phyloP scores from a whole-genome alignment of 1,284 basidiomycete genomes.

The Malassezia globosa region DNA sequence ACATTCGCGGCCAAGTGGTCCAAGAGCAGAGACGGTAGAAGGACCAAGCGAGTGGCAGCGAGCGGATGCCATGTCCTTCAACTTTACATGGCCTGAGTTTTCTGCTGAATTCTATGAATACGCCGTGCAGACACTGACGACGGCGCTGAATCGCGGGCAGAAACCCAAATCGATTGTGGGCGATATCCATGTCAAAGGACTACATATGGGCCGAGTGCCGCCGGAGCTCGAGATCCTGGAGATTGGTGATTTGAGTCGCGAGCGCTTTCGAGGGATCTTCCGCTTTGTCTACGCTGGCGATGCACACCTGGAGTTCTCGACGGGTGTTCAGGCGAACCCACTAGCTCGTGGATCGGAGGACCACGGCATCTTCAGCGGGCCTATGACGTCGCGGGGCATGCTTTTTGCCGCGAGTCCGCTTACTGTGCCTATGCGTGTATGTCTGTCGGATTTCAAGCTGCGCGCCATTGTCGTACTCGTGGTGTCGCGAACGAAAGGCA shows the following conservation, averaged over 20 bases:
- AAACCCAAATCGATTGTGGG: conserved; percentile 97
- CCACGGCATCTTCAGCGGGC: conserved; percentile 29
- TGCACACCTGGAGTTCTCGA: conserved; percentile 86
- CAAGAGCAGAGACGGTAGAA: no score
- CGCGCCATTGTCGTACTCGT: conserved; percentile 94
- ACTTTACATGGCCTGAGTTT: conserved; percentile 90
- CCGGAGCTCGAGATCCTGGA: conserved; percentile 94
- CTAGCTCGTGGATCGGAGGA: conserved; percentile 53
- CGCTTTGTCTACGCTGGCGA: conserved; percentile 89
- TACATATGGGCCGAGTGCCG: conserved; percentile 97
- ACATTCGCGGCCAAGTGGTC: no score
- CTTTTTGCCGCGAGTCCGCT: conserved; percentile 44
- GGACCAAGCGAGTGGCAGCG: background rate
- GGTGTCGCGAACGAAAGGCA: conserved; percentile 86
- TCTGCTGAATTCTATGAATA: conserved; percentile 54
- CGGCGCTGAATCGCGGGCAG: conserved; percentile 48
- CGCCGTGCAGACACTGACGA: conserved; percentile 37
- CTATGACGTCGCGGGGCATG: conserved; percentile 35
- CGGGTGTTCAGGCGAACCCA: conserved; percentile 92
- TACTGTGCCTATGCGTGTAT: conserved; percentile 85
- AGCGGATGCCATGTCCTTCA: conserved; percentile 67
- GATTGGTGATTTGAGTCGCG: conserved; percentile 87
- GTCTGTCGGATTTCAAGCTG: conserved; percentile 84
- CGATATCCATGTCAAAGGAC: conserved; percentile 88
- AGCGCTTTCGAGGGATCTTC: conserved; percentile 95